Conservation (phyloP, 1,284 basidiomycete genomes). For the Coniophora puteana region DNA sequence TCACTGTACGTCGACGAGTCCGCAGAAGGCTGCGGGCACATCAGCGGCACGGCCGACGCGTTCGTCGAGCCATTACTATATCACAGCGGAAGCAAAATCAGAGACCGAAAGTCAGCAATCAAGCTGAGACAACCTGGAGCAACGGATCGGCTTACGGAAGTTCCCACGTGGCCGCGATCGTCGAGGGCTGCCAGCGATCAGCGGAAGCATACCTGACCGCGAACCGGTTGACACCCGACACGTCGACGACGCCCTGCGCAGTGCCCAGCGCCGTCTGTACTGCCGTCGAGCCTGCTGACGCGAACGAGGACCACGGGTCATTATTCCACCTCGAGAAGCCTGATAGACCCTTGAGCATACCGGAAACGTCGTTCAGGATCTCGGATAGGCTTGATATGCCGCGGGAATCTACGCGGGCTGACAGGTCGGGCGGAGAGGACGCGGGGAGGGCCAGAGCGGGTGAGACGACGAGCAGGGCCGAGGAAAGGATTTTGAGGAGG, state of each 20-base stretch:
- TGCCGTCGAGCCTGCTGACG: conserved; percentile 25
- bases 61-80: conserved; percentile 50
- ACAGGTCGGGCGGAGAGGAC: conserved; percentile 15
- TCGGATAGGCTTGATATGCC: conserved; percentile 26
- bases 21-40: conserved; percentile 63
- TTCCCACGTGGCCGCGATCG: conserved; percentile 49
- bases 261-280: conserved; percentile 50
- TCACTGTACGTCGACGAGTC: conserved; percentile 54
- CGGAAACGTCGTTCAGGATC: conserved; percentile 41
- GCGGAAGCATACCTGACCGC: conserved; percentile 64
- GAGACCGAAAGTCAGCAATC: conserved; percentile 3
- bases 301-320: conserved; percentile 29
- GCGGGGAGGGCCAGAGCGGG: conserved; percentile 28
- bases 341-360: conserved; percentile 27
- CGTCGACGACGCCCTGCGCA: conserved; percentile 49
- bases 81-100: not conserved
- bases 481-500: conserved; percentile 30
- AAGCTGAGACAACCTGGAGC: not conserved
- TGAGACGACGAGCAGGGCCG: conserved; percentile 30
- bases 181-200: conserved; percentile 55
- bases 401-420: conserved; percentile 23
- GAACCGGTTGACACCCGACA: conserved; percentile 49
- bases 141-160: conserved; percentile 54
- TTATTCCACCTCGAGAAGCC: conserved; percentile 1
- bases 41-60: conserved; percentile 54